Evolutionary conservation across 768 basidiomycete genomes (phyloP), one percentile per base, ranked within the genome.

Genomic region (Lentinula boryana): DNA sequence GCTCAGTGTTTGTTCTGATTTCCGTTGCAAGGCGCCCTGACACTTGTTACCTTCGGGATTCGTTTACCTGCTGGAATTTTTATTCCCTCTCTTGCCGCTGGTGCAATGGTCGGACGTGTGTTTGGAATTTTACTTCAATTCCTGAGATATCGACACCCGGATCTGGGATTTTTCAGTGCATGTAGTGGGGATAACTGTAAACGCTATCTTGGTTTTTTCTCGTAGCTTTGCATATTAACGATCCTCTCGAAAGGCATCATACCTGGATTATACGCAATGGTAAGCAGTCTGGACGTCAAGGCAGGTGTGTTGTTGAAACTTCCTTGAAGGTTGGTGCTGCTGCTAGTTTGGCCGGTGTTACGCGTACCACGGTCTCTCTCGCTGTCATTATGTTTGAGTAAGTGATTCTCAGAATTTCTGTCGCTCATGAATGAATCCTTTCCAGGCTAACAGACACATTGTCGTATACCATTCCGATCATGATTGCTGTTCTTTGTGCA

Each of bases 261-360:
- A 13, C 95, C 95, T 8, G 96, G 96, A 3, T 74, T 95, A 38
- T 96, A 96, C 73, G 93, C 93, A 4, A 95, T 97, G 92, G 91
- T 58, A 23, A 33, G 46, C 44, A 3, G 4, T 18, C 27, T 35
- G 3, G 3, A 31, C 31, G 9, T 33, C 10, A 1, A 55, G 4
- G 16, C 18, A 21, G 38, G 7, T 23, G 7, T 36, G 13, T 18
- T 48, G 15, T 36, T 16, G 7, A 48, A 9, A 49, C 5, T 27
- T 41, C 41, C 32, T 49, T 5, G 40, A 13, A 57, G 57, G 57
- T 94, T 27, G 97, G 97, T 35, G 97, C 97, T 1, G 96, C 95
- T 1, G 94, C 95, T 0, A 80, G 94, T 0, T 78, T 99, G 50
- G 95, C 95, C 32, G 96, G 97, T n/a, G 95, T 98, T 15, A 98